Evolutionary conservation across 192 early-diverging fungal species (phyloP).

Genomic region (Funneliformis geosporum): DNA sequence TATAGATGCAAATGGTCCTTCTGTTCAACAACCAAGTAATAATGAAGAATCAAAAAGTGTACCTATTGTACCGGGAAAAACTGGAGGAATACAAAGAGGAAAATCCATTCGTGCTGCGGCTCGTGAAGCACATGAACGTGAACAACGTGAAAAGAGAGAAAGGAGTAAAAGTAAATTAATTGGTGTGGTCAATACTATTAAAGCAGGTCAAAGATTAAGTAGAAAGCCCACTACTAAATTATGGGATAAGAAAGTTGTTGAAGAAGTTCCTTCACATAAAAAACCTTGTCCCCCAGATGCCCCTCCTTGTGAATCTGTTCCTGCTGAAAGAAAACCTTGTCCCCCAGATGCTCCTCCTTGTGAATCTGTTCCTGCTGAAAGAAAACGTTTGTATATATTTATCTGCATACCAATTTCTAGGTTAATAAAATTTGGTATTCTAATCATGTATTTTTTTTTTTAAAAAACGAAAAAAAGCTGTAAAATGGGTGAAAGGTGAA

Average conservation of each 20-base stretch:
- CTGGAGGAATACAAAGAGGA: constrained; percentile 34
- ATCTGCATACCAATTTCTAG: not conserved
- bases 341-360: not conserved
- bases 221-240: constrained; percentile 53
- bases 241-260: constrained; percentile 48
- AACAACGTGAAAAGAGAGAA: constrained; percentile 10
- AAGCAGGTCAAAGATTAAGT: constrained; percentile 40
- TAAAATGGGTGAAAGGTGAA: constrained; percentile 74
- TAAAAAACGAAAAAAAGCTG: constrained; percentile 46
- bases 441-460: constrained; percentile 36
- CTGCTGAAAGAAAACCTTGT: not conserved
- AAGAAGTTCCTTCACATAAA: constrained; percentile 19
- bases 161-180: constrained; percentile 25
- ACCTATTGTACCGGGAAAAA: constrained; percentile 35
- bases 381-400: not conserved
- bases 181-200: constrained; percentile 36
- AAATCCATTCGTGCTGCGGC: constrained; percentile 57
- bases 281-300: not conserved
- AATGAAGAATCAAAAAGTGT: constrained; percentile 20
- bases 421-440: not conserved
- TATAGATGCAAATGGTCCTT: constrained; percentile 44
- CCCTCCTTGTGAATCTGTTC: not conserved
- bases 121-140: constrained; percentile 53
- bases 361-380: not conserved
- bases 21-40: not conserved